Conservation (phyloP, 2,329 filamentous ascomycete genomes). For the Sarocladium brachiariae region DNA sequence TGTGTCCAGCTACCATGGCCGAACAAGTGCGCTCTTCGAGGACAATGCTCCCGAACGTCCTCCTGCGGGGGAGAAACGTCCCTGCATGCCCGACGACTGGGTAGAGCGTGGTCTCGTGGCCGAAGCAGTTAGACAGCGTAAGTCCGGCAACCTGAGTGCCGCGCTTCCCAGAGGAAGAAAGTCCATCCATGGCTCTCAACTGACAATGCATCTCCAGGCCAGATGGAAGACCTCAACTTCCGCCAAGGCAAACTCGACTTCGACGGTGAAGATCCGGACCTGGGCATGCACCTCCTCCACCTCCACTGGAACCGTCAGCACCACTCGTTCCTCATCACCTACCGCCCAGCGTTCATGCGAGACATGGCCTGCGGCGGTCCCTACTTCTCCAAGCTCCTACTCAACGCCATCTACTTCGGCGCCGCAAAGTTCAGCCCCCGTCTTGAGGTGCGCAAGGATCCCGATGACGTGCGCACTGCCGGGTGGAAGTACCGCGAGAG, state of each 20-base stretch:
- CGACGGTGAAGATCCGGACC: slow-evolving; percentile 44
- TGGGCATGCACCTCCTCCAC: slow-evolving; percentile 43
- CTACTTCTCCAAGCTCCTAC: slow-evolving; percentile 49
- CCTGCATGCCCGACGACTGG: slow-evolving; percentile 29
- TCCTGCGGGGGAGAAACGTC: slow-evolving; percentile 13
- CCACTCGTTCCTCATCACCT: slow-evolving; percentile 40
- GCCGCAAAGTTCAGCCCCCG: slow-evolving; percentile 39
- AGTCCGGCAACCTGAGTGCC: slow-evolving; percentile 3
- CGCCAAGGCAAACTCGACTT: slow-evolving; percentile 42
- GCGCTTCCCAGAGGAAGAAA: too few species aligned
- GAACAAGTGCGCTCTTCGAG: slow-evolving; percentile 42
- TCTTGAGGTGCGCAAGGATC: slow-evolving; percentile 36
- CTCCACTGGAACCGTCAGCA: slow-evolving; percentile 49
- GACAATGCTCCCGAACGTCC: slow-evolving; percentile 22
- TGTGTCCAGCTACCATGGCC: slow-evolving; percentile 40
- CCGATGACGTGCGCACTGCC: slow-evolving; percentile 38
- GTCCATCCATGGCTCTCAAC: too few species aligned
- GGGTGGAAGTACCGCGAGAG: slow-evolving; percentile 41
- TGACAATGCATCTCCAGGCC: slow-evolving; percentile 22
- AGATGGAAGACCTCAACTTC: slow-evolving; percentile 42
- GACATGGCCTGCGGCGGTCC: slow-evolving; percentile 47
- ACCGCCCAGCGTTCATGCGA: slow-evolving; percentile 46
- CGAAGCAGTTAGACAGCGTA: slow-evolving; percentile 38
- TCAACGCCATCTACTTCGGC: slow-evolving; percentile 47
- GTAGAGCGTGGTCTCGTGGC: slow-evolving; percentile 38